Conservation (phyloP, 2,329 filamentous ascomycete genomes). For the Fusarium vanettenii region DNA sequence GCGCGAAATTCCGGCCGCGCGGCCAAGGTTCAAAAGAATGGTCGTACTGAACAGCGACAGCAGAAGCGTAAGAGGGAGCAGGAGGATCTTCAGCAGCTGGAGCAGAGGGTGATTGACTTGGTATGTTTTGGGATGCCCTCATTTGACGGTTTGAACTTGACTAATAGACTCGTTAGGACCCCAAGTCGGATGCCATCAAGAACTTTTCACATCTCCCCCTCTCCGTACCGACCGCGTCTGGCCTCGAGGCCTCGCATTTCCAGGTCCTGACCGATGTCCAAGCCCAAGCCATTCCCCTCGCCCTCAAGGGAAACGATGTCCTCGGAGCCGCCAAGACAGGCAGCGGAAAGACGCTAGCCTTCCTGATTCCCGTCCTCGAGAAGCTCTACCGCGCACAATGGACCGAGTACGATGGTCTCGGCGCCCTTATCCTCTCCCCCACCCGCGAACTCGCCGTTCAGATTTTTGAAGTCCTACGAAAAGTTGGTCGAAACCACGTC, state of each 20-base stretch:
- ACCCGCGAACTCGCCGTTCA: conserved; percentile 96
- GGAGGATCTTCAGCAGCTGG: conserved; percentile 49
- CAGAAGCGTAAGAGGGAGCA: conserved; percentile 54
- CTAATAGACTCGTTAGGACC: conserved; percentile 61
- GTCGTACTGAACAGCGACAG: conserved; percentile 48
- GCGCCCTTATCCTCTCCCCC: conserved; percentile 91
- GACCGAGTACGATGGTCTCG: conserved; percentile 90
- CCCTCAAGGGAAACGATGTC: conserved; percentile 87
- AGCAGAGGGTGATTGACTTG: conserved; percentile 49
- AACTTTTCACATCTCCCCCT: conserved; percentile 88
- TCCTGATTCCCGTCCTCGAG: conserved; percentile 91
- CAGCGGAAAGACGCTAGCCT: conserved; percentile 94
- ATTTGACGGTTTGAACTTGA: neutral
- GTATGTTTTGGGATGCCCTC: conserved; percentile 38
- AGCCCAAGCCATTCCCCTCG: conserved; percentile 86
- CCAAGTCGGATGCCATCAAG: conserved; percentile 68
- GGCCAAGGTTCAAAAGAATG: conserved; percentile 43
- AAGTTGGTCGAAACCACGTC: conserved; percentile 87
- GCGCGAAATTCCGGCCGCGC: conserved; percentile 38
- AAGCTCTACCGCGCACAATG: conserved; percentile 90
- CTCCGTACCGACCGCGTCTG: conserved; percentile 81
- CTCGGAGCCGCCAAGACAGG: conserved; percentile 96
- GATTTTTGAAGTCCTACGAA: conserved; percentile 93
- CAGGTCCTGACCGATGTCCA: conserved; percentile 93
- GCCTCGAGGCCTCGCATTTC: conserved; percentile 89